A percentile compares a stretch with the other conserved stretches of the same genome.
Evolutionary conservation across 176 grass and related monocot genomes (phyloP).

Genomic region (Metroxylon sagu): DNA sequence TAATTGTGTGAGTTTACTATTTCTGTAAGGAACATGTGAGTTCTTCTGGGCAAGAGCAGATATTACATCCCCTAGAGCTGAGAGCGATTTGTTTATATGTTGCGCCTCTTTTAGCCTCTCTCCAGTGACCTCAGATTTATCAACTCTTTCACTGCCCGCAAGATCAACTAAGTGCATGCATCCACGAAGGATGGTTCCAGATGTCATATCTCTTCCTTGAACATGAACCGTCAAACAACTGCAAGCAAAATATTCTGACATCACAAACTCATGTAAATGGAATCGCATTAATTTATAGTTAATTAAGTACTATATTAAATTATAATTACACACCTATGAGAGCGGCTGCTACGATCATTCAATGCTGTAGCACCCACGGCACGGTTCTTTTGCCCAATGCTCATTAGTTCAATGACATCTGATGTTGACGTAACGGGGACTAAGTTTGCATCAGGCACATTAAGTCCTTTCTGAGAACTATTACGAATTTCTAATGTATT

Average conservation of each 20-base stretch:
- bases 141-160: conserved; percentile 91
- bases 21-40: conserved; percentile 87
- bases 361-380: conserved; percentile 81
- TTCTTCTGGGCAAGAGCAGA: conserved; percentile 86
- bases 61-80: conserved; percentile 96
- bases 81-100: conserved; percentile 97
- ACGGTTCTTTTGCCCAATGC: conserved; percentile 84
- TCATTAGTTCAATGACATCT: conserved; percentile 94
- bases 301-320: too few species aligned
- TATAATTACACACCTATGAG: conserved; percentile 55
- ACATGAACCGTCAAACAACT: conserved; percentile 98
- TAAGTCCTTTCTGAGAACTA: conserved; percentile 93
- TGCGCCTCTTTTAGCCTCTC: conserved; percentile 98
- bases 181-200: conserved; percentile 65
- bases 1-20: conserved; percentile 98
- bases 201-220: conserved; percentile 91
- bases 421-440: conserved; percentile 62
- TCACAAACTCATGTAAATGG: too few species aligned
- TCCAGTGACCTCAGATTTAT: conserved; percentile 93
- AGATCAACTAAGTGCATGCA: conserved; percentile 99
- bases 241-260: conserved; percentile 21
- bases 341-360: conserved; percentile 96
- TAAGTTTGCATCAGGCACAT: conserved; percentile 89
- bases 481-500: conserved; percentile 85
- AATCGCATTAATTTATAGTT: too few species aligned